Evolutionary conservation across 2,329 filamentous ascomycete genomes (phyloP), one percentile per base, ranked within the genome.

Genomic region (Cryphonectria naterciae): DNA sequence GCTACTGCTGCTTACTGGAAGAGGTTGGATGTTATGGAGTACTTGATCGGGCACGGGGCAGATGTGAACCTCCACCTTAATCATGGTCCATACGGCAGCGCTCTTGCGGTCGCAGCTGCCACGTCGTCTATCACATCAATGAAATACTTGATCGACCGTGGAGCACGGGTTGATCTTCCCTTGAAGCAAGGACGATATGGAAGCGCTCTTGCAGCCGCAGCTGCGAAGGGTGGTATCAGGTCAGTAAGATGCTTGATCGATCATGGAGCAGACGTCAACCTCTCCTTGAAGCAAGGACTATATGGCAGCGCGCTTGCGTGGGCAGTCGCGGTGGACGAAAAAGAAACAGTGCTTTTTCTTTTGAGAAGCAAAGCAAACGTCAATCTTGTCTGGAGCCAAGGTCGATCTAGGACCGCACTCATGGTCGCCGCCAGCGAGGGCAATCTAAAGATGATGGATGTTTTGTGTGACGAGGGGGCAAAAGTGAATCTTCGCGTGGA

Each of bases 91-190:
- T 52, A 35, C 15, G 41, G 63, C 17, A 52, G 63, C 63, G 25
- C 41, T 19, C 60, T 62, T 62, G 37, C 37, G 19, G 11, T 15
- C 8, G 17, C 58, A 37, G 28, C 28, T 32, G 28, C 28, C 28
- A 3, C 2, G 28, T 32, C 28, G 28, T 32, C 28, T 7, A 6
- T 19, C 13, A 3, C 6, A 39, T 25, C 56, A 35, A 28, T 35
- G 25, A 35, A 25, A 39, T 62, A 15, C 32, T 32, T 65, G n/a
- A 25, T 46, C 43, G 39, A 65, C 15, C 25, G 32, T 28, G 63
- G 63, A n/a, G 63, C 63, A 65, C 41, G 52, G 3, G 63, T 65
- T n/a, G 35, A 65, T 5, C 41, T 65, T 25, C 63, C 2, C 15
- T 8, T 65, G 15, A 6, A n/a, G 17, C 17, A n/a, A 1, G 63